These are phyloP conservation scores for Lentinula guzmanii DNA, from an alignment of 768 basidiomycete species.

Conservation along the genomic window DNA sequence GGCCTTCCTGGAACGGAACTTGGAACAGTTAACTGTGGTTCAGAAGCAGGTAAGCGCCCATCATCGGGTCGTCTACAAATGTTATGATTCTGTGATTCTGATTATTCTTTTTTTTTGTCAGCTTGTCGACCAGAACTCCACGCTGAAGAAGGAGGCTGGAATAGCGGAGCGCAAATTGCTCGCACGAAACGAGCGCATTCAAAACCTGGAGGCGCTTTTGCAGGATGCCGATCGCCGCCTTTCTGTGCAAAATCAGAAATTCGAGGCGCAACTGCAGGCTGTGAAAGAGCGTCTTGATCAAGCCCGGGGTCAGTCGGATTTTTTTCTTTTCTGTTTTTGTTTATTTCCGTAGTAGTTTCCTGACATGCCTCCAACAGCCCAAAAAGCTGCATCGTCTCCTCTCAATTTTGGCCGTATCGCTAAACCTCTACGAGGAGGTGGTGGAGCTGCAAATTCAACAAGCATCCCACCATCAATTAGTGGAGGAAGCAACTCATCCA, in stretches of 20 bases:
- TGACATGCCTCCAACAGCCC: constrained; percentile 41
- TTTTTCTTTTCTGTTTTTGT: constrained; percentile 4
- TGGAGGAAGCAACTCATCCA: constrained; percentile 45
- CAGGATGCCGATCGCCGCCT: constrained; percentile 93
- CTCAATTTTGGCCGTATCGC: constrained; percentile 93
- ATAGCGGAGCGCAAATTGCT: constrained; percentile 95
- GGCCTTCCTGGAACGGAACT: constrained; percentile 94
- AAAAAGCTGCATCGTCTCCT: constrained; percentile 67
- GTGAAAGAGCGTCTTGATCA: constrained; percentile 91
- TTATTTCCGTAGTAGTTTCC: constrained; percentile 6
- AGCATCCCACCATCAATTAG: constrained; percentile 34
- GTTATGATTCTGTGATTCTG: background rate
- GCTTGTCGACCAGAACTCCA: constrained; percentile 98
- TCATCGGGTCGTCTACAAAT: background rate
- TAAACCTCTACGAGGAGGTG: constrained; percentile 93
- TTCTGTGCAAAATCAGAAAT: constrained; percentile 91
- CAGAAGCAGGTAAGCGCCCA: constrained; percentile 83
- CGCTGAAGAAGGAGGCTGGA: constrained; percentile 95
- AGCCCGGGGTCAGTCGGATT: constrained; percentile 65
- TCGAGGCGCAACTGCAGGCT: constrained; percentile 87
- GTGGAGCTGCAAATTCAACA: constrained; percentile 38
- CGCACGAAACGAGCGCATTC: constrained; percentile 95
- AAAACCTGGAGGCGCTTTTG: constrained; percentile 88
- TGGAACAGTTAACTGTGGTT: constrained; percentile 90
- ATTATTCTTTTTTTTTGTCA: constrained; percentile 21